phyloP scores from a whole-genome alignment of 202 grass and related monocot genomes.

The Alloteropsis angusta region DNA sequence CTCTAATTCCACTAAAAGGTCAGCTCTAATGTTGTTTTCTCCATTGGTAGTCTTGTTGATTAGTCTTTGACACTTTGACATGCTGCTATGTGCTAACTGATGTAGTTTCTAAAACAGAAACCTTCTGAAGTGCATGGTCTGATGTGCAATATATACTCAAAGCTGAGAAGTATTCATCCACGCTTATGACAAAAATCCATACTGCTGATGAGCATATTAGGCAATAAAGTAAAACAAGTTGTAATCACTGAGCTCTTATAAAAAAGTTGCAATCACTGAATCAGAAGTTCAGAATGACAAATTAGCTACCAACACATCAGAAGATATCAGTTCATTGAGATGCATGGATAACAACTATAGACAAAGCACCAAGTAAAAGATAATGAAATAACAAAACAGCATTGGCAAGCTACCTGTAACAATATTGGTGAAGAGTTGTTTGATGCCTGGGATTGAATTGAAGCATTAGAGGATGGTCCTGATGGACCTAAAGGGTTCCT shows the following conservation, averaged over 20 bases:
- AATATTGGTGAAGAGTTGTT: conserved; percentile 84
- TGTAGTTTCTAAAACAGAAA: not conserved
- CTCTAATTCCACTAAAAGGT: conserved; percentile 4
- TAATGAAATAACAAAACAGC: not conserved
- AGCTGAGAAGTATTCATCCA: not conserved
- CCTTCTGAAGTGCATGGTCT: not conserved
- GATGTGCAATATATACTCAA: conserved; percentile 1
- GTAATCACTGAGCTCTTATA: not conserved
- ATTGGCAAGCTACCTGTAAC: conserved; percentile 62
- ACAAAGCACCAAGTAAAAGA: not conserved
- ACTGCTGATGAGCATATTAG: not conserved
- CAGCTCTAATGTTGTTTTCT: not conserved
- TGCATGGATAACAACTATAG: not conserved
- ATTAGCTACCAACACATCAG: conserved; percentile 1
- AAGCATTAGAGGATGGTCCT: conserved; percentile 36
- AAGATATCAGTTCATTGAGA: conserved; percentile 3
- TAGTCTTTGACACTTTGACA: not conserved
- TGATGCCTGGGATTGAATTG: conserved; percentile 66
- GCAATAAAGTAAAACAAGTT: not conserved
- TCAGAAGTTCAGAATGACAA: not conserved
- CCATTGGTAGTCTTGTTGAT: not conserved
- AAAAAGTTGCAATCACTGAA: not conserved
- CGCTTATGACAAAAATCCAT: not conserved
- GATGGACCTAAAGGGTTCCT: conserved; percentile 48
- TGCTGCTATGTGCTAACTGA: conserved; percentile 6